Evolutionary conservation across 2,329 filamentous ascomycete species (phyloP).

Genomic region (Colletotrichum sp.): DNA sequence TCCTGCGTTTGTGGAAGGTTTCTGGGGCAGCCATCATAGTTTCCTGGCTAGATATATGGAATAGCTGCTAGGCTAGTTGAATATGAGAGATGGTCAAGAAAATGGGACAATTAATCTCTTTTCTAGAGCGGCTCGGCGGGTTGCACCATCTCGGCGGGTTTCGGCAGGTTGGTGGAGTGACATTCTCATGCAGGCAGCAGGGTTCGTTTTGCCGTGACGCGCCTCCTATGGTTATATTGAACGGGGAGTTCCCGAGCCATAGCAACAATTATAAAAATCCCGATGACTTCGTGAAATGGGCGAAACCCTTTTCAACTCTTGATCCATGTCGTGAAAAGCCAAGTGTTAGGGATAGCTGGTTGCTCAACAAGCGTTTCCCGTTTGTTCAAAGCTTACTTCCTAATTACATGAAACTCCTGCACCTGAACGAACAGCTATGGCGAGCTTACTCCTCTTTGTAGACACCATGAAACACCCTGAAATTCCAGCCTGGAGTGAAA

Average conservation of each 20-base stretch:
- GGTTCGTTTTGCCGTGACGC: not conserved
- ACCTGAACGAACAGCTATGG: not conserved
- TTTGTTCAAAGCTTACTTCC: accelerated
- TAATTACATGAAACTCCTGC: not conserved
- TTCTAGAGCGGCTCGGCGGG: not conserved
- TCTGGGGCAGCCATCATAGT: not conserved
- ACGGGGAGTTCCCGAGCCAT: not conserved
- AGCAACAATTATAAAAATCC: not conserved
- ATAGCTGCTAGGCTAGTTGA: not conserved
- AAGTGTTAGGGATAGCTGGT: not conserved
- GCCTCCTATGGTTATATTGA: not conserved
- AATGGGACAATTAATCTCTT: not conserved
- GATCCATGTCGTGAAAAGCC: not conserved
- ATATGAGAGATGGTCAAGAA: not conserved
- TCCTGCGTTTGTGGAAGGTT: not conserved
- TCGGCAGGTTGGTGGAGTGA: not conserved
- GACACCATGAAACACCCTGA: not conserved
- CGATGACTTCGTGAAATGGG: not conserved
- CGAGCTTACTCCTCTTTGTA: not conserved
- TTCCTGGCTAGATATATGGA: no score
- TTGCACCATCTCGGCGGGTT: not conserved
- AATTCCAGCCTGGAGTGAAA: not conserved
- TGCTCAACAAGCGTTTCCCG: not conserved
- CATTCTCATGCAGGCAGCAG: not conserved
- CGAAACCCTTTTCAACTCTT: not conserved